phyloP scores from a whole-genome alignment of 2,329 filamentous ascomycete species.

The Exophiala oligosperma region DNA sequence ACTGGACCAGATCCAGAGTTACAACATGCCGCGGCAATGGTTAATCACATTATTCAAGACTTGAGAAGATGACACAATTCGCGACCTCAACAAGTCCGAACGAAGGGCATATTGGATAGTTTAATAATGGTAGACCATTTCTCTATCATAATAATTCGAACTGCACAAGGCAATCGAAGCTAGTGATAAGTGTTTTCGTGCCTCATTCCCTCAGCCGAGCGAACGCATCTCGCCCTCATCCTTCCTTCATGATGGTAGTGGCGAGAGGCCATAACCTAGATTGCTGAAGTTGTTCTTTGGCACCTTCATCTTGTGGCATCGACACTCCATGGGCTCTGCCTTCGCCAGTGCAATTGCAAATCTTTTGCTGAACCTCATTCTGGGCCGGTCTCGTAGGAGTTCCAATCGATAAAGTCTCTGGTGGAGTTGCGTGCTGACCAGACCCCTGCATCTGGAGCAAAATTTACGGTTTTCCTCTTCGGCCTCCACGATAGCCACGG shows the following conservation, averaged over 20 bases:
- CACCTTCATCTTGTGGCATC: conserved; percentile 1
- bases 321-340: conserved; percentile 11
- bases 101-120: neutral
- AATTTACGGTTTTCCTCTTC: conserved; percentile 13
- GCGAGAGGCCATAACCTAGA: neutral
- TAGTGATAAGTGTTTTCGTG: neutral
- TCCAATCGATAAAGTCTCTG: conserved; percentile 11
- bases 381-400: conserved; percentile 17
- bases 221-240: neutral
- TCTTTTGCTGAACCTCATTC: conserved; percentile 9
- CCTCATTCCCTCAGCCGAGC: neutral
- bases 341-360: conserved; percentile 6
- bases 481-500: conserved; percentile 10
- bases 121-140: neutral
- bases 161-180: too few species aligned
- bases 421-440: conserved; percentile 8
- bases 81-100: neutral
- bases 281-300: too few species aligned
- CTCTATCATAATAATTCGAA: too few species aligned
- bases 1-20: conserved; percentile 51
- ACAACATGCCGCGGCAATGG: conserved; percentile 49
- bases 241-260: too few species aligned
- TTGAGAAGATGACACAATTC: conserved; percentile 25
- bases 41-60: conserved; percentile 42
- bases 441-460: conserved; percentile 11